Evolutionary conservation across 768 basidiomycete genomes (phyloP), one percentile per base, ranked within the genome.

Genomic region (Imleria badia): DNA sequence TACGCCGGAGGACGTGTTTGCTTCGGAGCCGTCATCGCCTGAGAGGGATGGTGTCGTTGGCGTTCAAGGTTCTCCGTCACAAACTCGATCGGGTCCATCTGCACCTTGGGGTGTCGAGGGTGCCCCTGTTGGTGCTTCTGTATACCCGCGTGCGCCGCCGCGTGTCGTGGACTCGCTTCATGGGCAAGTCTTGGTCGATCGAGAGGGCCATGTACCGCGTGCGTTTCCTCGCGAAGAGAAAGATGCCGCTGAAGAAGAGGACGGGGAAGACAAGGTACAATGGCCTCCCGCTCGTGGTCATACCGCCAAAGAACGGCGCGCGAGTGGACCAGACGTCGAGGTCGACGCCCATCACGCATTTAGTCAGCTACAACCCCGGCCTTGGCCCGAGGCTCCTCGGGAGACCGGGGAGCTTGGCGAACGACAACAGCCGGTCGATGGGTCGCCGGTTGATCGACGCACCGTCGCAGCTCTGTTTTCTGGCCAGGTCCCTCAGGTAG

Each of bases 171-270:
- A 66, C 5, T 58, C 55, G 4, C 5, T 69, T 3, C 52, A 42
- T 4, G 60, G 66, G 0, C 54, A 55, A 36, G 59, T 62, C 3
- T 42, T 69, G 40, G 67, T 65, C 7, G 57, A 65, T 40, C 53
- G 41, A 45, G 55, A 42, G 6, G 65, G 62, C 3, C 55, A 44
- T 29, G 50, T 59, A 3, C 66, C 62, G 3, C 55, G 52, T 9
- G 6, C 42, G 12, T 6, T 57, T 41, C 23, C 41, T 49, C 36
- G 1, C 3, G 31, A 22, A 3, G 50, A 38, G 8, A 22, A 40
- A 20, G 38, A 29, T 0, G 30, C 0, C 1, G 12, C 19, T n/a
- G 33, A 51, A 31, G 48, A 49, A 11, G 56, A 48, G 3, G 52
- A 36, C 0, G 38, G 34, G 3, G 26, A 45, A 33, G 53, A 48